Conservation (phyloP, 164 flowering plant genomes). For the Piper betle region DNA sequence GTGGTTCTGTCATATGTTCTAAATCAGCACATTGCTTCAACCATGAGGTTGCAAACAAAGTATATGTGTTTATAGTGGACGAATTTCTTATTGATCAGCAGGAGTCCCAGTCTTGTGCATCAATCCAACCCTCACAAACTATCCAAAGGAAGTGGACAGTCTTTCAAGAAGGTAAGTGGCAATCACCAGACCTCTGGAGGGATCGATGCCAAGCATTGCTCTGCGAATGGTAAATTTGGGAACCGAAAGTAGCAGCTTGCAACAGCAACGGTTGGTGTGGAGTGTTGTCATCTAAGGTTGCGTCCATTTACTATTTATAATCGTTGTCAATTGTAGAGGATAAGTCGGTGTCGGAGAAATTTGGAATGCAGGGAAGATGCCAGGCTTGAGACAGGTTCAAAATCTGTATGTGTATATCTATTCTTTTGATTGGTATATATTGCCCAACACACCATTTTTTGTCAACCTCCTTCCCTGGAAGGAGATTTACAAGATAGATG, state of each 20-base stretch:
- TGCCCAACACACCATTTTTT: no score
- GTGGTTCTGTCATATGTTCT: no score
- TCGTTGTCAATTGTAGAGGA: no score
- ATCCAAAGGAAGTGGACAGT: constrained; percentile 25
- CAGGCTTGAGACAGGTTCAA: constrained; percentile 27
- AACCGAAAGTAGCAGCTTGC: constrained; percentile 31
- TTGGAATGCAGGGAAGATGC: constrained; percentile 28
- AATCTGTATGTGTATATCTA: no score
- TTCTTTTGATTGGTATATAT: no score
- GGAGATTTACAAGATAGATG: no score
- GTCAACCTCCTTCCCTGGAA: no score
- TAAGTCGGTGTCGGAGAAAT: constrained; percentile 7
- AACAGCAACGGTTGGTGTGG: neutral
- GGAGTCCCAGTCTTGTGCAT: constrained; percentile 23
- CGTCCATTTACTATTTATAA: neutral
- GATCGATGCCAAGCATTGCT: constrained; percentile 38
- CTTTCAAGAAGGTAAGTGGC: constrained; percentile 17
- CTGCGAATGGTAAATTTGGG: constrained; percentile 20
- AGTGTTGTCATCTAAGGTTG: neutral
- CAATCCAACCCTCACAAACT: constrained; percentile 54
- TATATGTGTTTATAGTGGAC: neutral
- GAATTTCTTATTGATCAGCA: neutral
- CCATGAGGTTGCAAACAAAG: neutral
- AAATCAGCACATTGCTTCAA: neutral
- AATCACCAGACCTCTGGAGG: constrained; percentile 29